Conservation (phyloP, 768 basidiomycete species). For the Lactifluus hygrophoroides region DNA sequence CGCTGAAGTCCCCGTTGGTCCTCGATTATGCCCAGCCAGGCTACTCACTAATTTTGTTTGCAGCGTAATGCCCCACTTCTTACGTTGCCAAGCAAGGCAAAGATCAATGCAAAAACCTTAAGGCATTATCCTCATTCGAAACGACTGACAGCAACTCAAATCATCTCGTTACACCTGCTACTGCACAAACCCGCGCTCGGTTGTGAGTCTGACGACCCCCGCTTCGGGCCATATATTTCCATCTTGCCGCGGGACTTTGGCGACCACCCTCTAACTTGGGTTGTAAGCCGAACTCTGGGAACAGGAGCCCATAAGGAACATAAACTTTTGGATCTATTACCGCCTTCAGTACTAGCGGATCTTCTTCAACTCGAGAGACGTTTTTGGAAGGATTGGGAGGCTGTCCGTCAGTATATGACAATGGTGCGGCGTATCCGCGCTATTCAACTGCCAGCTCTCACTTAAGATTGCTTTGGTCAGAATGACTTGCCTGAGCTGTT, state of each 20-base stretch:
- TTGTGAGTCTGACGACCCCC: constrained; percentile 40
- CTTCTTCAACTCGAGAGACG: constrained; percentile 37
- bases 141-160: constrained; percentile 54
- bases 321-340: constrained; percentile 37
- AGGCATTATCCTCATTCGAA: constrained; percentile 43
- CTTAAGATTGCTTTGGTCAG: not conserved
- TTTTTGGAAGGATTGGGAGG: constrained; percentile 53
- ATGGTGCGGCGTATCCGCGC: constrained; percentile 36
- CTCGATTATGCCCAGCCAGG: not conserved
- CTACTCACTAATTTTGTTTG: not conserved
- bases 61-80: constrained; percentile 38
- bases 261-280: constrained; percentile 79
- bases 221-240: constrained; percentile 71
- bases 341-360: constrained; percentile 36
- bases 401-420: constrained; percentile 34
- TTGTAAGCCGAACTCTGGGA: constrained; percentile 27
- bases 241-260: constrained; percentile 66
- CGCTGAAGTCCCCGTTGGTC: constrained; percentile 35
- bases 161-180: constrained; percentile 73
- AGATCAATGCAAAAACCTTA: constrained; percentile 71
- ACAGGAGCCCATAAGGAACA: constrained; percentile 19
- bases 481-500: constrained; percentile 4
- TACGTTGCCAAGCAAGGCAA: constrained; percentile 54
- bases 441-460: not conserved
- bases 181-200: constrained; percentile 47